Evolutionary conservation across 768 basidiomycete genomes (phyloP), one percentile per base, ranked within the genome.

Genomic region (Butyriboletus loyo): DNA sequence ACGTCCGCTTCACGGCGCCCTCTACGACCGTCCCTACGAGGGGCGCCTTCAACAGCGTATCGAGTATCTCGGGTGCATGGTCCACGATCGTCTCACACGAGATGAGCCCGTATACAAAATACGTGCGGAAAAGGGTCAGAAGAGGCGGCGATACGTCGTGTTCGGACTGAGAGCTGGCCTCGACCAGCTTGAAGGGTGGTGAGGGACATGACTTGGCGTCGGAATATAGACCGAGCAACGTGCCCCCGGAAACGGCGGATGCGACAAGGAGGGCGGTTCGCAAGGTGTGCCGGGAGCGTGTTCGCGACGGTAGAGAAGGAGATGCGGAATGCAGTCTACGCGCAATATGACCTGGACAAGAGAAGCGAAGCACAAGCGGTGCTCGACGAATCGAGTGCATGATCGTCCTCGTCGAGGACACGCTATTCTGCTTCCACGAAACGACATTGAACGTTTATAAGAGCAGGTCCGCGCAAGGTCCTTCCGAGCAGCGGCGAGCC

Each of bases 21-120:
- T 92, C 84, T 2, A 86, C 84, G 36, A 92, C 60, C 49, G 80
- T 73, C 52, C 76, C 80, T 0, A 94, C 42, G 13, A 75, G 71
- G 1, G 84, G 83, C 2, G 84, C 69, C 37, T 75, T 72, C 6
- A 76, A 67, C 15, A 86, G 61, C 2, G 73, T 60, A 13, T 78
- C 70, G 38, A 97, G 75, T 24, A 94, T 70, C 41, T 69, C 67
- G 0, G 92, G 91, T 1, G 91, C 82, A 52, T 80, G 71, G 61
- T 95, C 89, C 27, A 96, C 87, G 13, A 97, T 72, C 0, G 74
- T 58, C 3, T 93, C 89, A 22, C 89, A 72, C 6, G 91, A 91
- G 63, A 86, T 88, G 67, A 90, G 76, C 7, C 87, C 77, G 72
- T 89, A 96, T 27, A 96, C 92, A 30, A 86, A 65, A 62, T 94